Conservation (phyloP, 805 yeast genomes). For the Barnettozyma siamensis region DNA sequence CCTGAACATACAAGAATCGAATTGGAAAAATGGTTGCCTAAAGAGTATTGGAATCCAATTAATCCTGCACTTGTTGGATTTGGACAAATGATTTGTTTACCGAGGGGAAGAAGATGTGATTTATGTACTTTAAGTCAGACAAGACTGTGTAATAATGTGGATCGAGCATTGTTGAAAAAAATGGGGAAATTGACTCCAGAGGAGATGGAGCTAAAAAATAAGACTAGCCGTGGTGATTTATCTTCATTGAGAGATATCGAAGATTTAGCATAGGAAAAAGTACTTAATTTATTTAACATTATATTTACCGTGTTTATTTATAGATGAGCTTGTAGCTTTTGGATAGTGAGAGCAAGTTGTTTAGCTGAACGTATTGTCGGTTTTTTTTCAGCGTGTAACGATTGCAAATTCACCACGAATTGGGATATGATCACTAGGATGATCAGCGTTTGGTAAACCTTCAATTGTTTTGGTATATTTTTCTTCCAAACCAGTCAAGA, state of each 20-base stretch:
- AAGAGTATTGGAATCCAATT: slow-evolving; percentile 71
- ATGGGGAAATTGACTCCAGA: slow-evolving; percentile 20
- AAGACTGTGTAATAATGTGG: slow-evolving; percentile 54
- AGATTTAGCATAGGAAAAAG: slow-evolving; percentile 25
- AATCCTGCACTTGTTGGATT: slow-evolving; percentile 88
- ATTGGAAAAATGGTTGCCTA: slow-evolving; percentile 71
- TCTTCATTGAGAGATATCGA: slow-evolving; percentile 32
- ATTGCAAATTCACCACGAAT: slow-evolving; percentile 23
- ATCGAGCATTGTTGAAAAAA: slow-evolving; percentile 37
- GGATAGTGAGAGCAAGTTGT: too few species aligned
- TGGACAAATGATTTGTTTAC: slow-evolving; percentile 83
- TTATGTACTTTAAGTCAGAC: slow-evolving; percentile 51
- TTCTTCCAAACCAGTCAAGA: slow-evolving; percentile 46
- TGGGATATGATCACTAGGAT: slow-evolving; percentile 39
- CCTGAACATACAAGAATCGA: slow-evolving; percentile 73
- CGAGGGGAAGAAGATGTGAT: slow-evolving; percentile 67
- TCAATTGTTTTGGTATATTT: slow-evolving; percentile 26
- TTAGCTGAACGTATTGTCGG: slow-evolving; percentile 32
- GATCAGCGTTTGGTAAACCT: slow-evolving; percentile 52
- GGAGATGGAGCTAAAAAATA: slow-evolving; percentile 18
- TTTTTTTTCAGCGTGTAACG: background rate
- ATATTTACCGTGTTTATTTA: background rate
- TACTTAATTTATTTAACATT: too few species aligned
- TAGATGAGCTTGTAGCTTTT: too few species aligned
- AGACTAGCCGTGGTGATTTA: slow-evolving; percentile 39